Evolutionary conservation across 345 rosid species (phyloP).

Genomic region (Populus davidiana): DNA sequence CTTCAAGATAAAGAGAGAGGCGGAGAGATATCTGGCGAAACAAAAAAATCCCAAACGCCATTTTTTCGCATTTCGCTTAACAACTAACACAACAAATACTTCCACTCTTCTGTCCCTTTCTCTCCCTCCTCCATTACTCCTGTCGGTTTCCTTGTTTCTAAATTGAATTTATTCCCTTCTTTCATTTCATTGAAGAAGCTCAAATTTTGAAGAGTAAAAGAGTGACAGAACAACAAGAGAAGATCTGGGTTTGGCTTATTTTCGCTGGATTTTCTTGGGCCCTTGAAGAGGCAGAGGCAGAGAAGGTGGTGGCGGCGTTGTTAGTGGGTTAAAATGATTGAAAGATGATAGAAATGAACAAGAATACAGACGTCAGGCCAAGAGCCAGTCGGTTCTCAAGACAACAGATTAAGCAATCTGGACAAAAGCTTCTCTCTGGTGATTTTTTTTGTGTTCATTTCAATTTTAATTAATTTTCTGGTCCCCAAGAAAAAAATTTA

Average conservation of each 20-base stretch:
- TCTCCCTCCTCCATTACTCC: not conserved
- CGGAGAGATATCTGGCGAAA: conserved; percentile 30
- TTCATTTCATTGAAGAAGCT: conserved; percentile 9
- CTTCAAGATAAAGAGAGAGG: conserved; percentile 13
- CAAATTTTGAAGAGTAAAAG: not conserved
- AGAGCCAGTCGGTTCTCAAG: conserved; percentile 55
- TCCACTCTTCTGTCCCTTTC: not conserved
- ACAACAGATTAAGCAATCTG: conserved; percentile 44
- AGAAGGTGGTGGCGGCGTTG: not conserved
- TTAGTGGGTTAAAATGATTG: not conserved
- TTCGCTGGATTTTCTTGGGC: conserved; percentile 19
- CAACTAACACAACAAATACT: not conserved
- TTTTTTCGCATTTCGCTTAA: conserved; percentile 15
- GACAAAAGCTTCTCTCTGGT: conserved; percentile 45
- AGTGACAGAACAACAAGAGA: conserved; percentile 11
- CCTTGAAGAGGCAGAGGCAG: conserved; percentile 7
- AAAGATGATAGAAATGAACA: conserved; percentile 54
- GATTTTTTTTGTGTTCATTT: conserved; percentile 13
- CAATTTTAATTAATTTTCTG: not conserved
- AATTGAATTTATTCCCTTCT: not conserved
- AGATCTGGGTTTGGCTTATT: conserved; percentile 26
- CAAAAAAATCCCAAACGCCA: conserved; percentile 23
- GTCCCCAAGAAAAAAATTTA: conserved; percentile 1
- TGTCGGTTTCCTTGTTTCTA: not conserved
- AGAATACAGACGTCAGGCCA: conserved; percentile 54